Percentiles rank a stretch among this genome's conserved stretches.
These are phyloP conservation scores for Ophiocordyceps unilateralis DNA, from an alignment of 2,329 filamentous ascomycete species.

Conservation along the genomic window DNA sequence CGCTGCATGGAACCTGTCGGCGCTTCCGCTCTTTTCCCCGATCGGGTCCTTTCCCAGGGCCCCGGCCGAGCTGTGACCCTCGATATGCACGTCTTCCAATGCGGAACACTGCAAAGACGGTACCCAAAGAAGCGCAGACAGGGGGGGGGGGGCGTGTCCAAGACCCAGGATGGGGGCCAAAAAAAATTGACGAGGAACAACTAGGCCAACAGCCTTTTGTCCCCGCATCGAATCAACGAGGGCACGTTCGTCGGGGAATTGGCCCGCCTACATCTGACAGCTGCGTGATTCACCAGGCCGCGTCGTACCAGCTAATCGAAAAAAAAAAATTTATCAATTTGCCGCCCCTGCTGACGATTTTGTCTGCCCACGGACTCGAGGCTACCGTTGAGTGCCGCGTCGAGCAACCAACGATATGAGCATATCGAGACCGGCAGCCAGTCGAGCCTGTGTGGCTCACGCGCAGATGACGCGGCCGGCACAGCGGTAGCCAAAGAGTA, in stretches of 20 bases:
- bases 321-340: no score
- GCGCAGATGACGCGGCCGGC: no score
- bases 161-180: not conserved
- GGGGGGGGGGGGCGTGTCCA: not conserved
- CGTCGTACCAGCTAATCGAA: no score
- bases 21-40: not conserved
- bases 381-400: not conserved
- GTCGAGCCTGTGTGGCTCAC: not conserved
- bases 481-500: not conserved
- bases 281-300: no score
- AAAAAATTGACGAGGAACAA: no score
- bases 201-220: no score
- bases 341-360: not conserved
- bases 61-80: no score
- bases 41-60: not conserved
- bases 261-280: no score
- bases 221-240: no score
- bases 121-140: not conserved
- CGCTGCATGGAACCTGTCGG: not conserved
- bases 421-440: not conserved
- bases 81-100: constrained; percentile 2
- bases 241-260: no score
- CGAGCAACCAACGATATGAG: not conserved
- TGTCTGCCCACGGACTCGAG: not conserved
- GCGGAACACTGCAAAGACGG: not conserved